These are phyloP conservation scores for Cryomyces minteri DNA, from an alignment of 495 filamentous ascomycete genomes.

Conservation along the genomic window DNA sequence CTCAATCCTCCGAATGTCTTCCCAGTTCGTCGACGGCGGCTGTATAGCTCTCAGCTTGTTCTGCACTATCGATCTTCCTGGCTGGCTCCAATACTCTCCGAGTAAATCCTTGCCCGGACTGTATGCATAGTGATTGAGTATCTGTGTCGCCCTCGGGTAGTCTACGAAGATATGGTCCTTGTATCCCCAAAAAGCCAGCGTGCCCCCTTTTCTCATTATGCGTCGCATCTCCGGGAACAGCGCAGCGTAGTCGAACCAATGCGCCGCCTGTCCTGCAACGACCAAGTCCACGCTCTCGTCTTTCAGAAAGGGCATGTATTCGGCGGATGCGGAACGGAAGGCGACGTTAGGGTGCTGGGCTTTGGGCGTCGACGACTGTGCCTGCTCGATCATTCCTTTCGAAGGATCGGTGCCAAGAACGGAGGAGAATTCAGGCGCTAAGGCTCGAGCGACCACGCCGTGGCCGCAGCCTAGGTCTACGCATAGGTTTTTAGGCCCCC, in stretches of 20 bases:
- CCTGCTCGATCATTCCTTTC: conserved; percentile 36
- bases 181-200: conserved; percentile 44
- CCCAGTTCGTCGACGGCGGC: conserved; percentile 31
- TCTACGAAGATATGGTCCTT: conserved; percentile 37
- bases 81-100: conserved; percentile 40
- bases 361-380: conserved; percentile 20
- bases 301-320: conserved; percentile 28
- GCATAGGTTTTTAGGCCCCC: conserved; percentile 19
- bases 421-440: conserved; percentile 28
- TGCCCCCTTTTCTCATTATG: conserved; percentile 33
- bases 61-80: conserved; percentile 34
- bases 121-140: conserved; percentile 10
- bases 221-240: conserved; percentile 36
- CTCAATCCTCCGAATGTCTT: conserved; percentile 29
- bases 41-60: conserved; percentile 26
- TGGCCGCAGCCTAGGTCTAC: conserved; percentile 46
- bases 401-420: conserved; percentile 41
- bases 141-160: conserved; percentile 25
- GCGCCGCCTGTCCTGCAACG: conserved; percentile 41
- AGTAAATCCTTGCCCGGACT: conserved; percentile 15
- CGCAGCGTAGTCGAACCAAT: conserved; percentile 40
- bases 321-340: conserved; percentile 27
- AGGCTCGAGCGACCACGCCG: conserved; percentile 34
- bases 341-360: conserved; percentile 25
- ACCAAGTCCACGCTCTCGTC: conserved; percentile 34